Evolutionary conservation across 148 eudicot species (phyloP), one percentile per base, ranked within the genome.

Genomic region (Chenopodium suecicum): DNA sequence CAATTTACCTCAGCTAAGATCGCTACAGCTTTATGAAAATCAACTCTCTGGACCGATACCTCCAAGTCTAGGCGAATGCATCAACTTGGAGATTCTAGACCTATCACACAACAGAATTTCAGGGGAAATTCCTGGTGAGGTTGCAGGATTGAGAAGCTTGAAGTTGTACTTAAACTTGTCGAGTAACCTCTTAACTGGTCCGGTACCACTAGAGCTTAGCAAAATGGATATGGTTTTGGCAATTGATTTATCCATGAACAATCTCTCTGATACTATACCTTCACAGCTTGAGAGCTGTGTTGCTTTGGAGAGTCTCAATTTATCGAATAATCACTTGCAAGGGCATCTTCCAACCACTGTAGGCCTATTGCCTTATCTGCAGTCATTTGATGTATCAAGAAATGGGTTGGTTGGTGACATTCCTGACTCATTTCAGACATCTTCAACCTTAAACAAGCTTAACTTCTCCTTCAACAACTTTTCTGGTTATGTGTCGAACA

Each of bases 161-260:
- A 92, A 88, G 81, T 76, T 94, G 87, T 94, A 90, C 85, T 84
- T 94, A 81, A 94, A 94, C 76, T 80, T 94, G 79, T 94, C 96
- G 19, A 85, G 86, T 70, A 94, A 94, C 82, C 83, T 74, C 79
- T 83, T 94, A 65, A 64, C 80, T 22, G 97, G 98, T 47, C 86
- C 85, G 34, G 86, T 94, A 68, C 98, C 97, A 10, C 70, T 89
- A 25, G 96, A 91, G 91, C 88, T 92, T 62, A 90, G 93, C 78
- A 91, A 94, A 82, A 92, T 94, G 94, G 96, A 92, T 74, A 92
- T 92, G 98, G 92, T 92, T 46, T 81, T 92, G 74, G 96, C 92
- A 14, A 91, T 94, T 54, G 98, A 94, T 83, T 62, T 92, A 69
- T 94, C 94, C 11, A 80, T 83, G 34, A 94, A 94, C 85, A 82